Evolutionary conservation across 2,329 filamentous ascomycete genomes (phyloP).

Genomic region (Microsporum audouinii): DNA sequence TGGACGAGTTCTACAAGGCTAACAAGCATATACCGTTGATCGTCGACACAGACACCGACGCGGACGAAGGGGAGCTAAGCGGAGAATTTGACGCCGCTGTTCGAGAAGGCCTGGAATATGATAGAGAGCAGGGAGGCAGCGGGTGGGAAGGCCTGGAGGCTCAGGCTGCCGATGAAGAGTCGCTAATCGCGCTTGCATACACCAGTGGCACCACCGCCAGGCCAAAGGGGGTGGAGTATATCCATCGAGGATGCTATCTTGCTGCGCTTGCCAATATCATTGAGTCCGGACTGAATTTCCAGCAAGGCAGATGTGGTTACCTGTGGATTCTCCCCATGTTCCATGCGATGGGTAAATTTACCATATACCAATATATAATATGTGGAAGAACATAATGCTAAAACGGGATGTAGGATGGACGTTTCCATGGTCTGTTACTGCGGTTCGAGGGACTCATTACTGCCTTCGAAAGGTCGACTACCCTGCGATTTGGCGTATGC

Average conservation of each 20-base stretch:
- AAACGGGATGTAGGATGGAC: conserved; percentile 49
- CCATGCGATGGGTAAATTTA: conserved; percentile 45
- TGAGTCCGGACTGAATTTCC: conserved; percentile 70
- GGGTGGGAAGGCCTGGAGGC: conserved; percentile 69
- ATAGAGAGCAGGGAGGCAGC: conserved; percentile 50
- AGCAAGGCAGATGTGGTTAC: conserved; percentile 61
- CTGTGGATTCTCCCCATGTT: conserved; percentile 90
- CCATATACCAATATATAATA: background rate
- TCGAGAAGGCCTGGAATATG: conserved; percentile 64
- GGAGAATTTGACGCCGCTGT: conserved; percentile 79
- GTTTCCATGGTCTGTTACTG: conserved; percentile 86
- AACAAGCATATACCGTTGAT: conserved; percentile 59
- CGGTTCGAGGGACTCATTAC: conserved; percentile 86
- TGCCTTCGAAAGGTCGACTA: conserved; percentile 94
- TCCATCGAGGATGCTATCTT: conserved; percentile 76
- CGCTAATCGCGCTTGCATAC: conserved; percentile 76
- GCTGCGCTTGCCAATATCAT: conserved; percentile 76
- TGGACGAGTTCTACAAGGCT: conserved; percentile 52
- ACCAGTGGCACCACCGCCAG: conserved; percentile 85
- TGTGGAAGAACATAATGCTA: background rate
- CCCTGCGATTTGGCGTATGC: conserved; percentile 74
- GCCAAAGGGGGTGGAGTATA: conserved; percentile 89
- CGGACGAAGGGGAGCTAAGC: conserved; percentile 57
- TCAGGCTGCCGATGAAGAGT: conserved; percentile 63
- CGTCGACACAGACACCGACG: conserved; percentile 75